phyloP scores from a whole-genome alignment of 164 flowering plant species.

The Dillenia turbinata region DNA sequence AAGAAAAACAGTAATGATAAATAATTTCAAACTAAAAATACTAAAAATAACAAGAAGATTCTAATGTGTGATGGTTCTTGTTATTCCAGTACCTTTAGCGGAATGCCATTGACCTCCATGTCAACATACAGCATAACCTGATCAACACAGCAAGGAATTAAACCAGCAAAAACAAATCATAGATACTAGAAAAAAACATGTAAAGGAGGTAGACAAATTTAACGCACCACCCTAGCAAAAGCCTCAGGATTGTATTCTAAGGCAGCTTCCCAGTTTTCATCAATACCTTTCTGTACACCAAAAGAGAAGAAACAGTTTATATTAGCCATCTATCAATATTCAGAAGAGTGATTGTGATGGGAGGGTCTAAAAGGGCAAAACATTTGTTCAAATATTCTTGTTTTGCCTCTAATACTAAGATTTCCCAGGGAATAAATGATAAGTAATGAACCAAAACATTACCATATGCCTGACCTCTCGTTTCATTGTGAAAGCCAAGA shows the following conservation, averaged over 20 bases:
- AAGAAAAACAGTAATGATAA: too few relatives aligned
- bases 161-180: not conserved
- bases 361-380: not conserved
- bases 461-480: too few relatives aligned
- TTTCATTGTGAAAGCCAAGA: too few relatives aligned
- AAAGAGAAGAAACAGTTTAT: constrained; percentile 1
- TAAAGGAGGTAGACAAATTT: constrained; percentile 1
- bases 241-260: constrained; percentile 94
- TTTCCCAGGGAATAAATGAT: too few relatives aligned
- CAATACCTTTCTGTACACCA: constrained; percentile 81
- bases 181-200: not conserved
- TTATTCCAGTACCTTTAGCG: constrained; percentile 64
- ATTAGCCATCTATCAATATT: not conserved
- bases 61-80: too few relatives aligned
- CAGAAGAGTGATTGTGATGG: not conserved
- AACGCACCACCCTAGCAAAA: constrained; percentile 93
- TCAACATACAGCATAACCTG: constrained; percentile 98
- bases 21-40: too few relatives aligned
- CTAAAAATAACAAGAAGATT: too few relatives aligned
- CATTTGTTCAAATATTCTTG: too few relatives aligned
- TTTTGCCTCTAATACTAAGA: too few relatives aligned
- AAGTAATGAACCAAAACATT: too few relatives aligned
- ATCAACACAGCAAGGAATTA: not conserved
- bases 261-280: constrained; percentile 98
- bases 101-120: constrained; percentile 97